These are phyloP conservation scores for Aspergillus sp. DNA, from an alignment of 2,329 filamentous ascomycete genomes.

Conservation along the genomic window DNA sequence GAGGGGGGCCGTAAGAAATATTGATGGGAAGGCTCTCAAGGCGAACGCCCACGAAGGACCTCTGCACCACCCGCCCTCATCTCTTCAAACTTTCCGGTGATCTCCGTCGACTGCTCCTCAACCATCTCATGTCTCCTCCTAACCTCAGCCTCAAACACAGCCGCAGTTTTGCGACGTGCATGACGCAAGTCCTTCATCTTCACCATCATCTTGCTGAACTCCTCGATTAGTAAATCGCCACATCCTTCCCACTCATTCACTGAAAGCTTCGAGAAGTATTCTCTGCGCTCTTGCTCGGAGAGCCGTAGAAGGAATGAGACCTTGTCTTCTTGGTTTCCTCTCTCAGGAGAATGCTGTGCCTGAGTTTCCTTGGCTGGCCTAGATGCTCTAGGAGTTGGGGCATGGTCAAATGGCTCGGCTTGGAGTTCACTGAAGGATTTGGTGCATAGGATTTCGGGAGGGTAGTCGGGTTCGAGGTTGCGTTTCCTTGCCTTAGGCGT, in stretches of 20 bases:
- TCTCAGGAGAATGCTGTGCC: slow-evolving; percentile 25
- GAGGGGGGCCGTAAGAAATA: neutral
- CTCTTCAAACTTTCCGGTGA: slow-evolving; percentile 50
- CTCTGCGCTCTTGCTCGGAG: slow-evolving; percentile 41
- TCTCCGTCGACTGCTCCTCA: slow-evolving; percentile 48
- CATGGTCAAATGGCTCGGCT: slow-evolving; percentile 51
- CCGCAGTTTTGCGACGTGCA: slow-evolving; percentile 54
- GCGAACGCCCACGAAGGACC: slow-evolving; percentile 48
- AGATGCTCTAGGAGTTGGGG: slow-evolving; percentile 30
- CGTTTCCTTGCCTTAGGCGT: slow-evolving; percentile 29
- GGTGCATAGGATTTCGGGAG: slow-evolving; percentile 42
- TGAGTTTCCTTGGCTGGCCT: slow-evolving; percentile 17
- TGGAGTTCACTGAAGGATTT: slow-evolving; percentile 52
- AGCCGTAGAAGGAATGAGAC: slow-evolving; percentile 39
- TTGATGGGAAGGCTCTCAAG: slow-evolving; percentile 15
- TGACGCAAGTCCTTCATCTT: slow-evolving; percentile 54
- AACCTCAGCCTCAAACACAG: slow-evolving; percentile 56
- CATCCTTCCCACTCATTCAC: slow-evolving; percentile 62
- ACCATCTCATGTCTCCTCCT: slow-evolving; percentile 54
- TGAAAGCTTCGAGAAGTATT: slow-evolving; percentile 53
- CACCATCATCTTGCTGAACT: slow-evolving; percentile 52
- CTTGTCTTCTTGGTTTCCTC: slow-evolving; percentile 25
- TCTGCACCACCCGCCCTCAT: slow-evolving; percentile 57
- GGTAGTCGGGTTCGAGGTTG: slow-evolving; percentile 49
- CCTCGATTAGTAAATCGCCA: slow-evolving; percentile 60